Conservation (phyloP, 257 asterid species). For the Anisodus tanguticus region DNA sequence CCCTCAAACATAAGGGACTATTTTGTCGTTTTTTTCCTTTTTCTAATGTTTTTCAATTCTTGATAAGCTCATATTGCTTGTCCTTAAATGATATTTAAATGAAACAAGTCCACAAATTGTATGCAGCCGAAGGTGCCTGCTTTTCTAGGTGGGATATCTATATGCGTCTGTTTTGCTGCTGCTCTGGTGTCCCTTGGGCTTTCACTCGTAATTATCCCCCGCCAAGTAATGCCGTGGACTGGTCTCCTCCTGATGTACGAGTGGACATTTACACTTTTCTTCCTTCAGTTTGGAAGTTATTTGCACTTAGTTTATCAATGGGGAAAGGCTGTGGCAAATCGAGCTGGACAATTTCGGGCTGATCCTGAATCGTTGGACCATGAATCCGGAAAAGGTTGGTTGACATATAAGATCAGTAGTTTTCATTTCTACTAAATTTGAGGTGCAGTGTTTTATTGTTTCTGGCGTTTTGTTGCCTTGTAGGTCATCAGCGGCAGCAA, state of each 20-base stretch:
- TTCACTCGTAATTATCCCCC: slow-evolving; percentile 74
- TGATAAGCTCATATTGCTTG: slow-evolving; percentile 30
- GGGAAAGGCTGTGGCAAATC: slow-evolving; percentile 72
- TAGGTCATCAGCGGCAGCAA: slow-evolving; percentile 75
- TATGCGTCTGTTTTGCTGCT: slow-evolving; percentile 58
- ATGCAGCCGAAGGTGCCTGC: slow-evolving; percentile 70
- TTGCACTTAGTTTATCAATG: slow-evolving; percentile 60
- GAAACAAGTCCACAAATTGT: slow-evolving; percentile 57
- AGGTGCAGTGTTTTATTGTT: slow-evolving; percentile 26
- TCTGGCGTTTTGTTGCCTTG: slow-evolving; percentile 36
- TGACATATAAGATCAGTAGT: slow-evolving; percentile 16
- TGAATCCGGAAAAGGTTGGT: slow-evolving; percentile 83
- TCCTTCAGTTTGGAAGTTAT: slow-evolving; percentile 72
- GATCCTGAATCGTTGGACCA: slow-evolving; percentile 60
- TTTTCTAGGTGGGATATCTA: slow-evolving; percentile 68
- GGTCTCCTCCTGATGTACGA: slow-evolving; percentile 89
- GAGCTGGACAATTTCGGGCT: slow-evolving; percentile 49
- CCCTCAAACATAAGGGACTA: no score
- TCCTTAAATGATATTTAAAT: slow-evolving; percentile 34
- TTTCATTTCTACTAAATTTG: slow-evolving; percentile 29
- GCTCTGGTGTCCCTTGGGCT: slow-evolving; percentile 76
- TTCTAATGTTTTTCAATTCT: background rate
- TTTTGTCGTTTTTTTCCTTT: no score
- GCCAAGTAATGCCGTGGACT: slow-evolving; percentile 95
- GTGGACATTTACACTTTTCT: slow-evolving; percentile 89